Percentiles rank a stretch among this genome's conserved stretches.
These are phyloP conservation scores for Paralagenidium karlingii DNA, from an alignment of 352 stramenopile genomes.

Conservation along the genomic window DNA sequence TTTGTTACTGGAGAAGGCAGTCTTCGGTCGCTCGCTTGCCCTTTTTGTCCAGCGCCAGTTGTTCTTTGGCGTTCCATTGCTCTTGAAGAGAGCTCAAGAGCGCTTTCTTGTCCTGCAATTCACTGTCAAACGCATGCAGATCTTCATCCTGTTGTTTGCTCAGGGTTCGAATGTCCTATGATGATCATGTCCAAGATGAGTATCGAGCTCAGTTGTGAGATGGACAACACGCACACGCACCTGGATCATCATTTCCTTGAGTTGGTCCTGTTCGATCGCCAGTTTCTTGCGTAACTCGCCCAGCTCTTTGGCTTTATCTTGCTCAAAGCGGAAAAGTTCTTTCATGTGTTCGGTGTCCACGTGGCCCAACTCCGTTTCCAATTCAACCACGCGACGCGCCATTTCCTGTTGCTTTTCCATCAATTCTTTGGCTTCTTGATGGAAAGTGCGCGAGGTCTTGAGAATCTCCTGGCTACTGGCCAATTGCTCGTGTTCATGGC, in stretches of 20 bases:
- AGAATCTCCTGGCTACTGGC: slow-evolving; percentile 36
- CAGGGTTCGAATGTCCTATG: slow-evolving; percentile 40
- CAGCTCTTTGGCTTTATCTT: slow-evolving; percentile 30
- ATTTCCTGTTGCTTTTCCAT: slow-evolving; percentile 44
- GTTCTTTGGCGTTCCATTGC: slow-evolving; percentile 35
- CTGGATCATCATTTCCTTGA: slow-evolving; percentile 43
- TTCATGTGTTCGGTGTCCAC: slow-evolving; percentile 51
- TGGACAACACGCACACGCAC: no score
- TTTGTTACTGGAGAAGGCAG: slow-evolving; percentile 30
- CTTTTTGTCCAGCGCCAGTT: slow-evolving; percentile 17
- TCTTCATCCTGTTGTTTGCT: slow-evolving; percentile 52
- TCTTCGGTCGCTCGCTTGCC: slow-evolving; percentile 34
- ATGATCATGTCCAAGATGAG: no score
- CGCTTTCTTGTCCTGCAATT: slow-evolving; percentile 38
- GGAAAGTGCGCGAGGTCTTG: slow-evolving; percentile 47
- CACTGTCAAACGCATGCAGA: slow-evolving; percentile 20
- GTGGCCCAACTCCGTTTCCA: slow-evolving; percentile 48
- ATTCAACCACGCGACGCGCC: slow-evolving; percentile 43
- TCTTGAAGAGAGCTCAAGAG: slow-evolving; percentile 30
- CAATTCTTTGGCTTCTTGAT: slow-evolving; percentile 56
- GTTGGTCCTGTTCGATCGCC: slow-evolving; percentile 40
- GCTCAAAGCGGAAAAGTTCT: slow-evolving; percentile 47
- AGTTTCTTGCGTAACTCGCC: slow-evolving; percentile 21
- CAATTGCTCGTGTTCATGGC: slow-evolving; percentile 31
- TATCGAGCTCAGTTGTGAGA: no score